These are phyloP conservation scores for Prunus armeniaca DNA, from an alignment of 306 rosid genomes.

Conservation along the genomic window DNA sequence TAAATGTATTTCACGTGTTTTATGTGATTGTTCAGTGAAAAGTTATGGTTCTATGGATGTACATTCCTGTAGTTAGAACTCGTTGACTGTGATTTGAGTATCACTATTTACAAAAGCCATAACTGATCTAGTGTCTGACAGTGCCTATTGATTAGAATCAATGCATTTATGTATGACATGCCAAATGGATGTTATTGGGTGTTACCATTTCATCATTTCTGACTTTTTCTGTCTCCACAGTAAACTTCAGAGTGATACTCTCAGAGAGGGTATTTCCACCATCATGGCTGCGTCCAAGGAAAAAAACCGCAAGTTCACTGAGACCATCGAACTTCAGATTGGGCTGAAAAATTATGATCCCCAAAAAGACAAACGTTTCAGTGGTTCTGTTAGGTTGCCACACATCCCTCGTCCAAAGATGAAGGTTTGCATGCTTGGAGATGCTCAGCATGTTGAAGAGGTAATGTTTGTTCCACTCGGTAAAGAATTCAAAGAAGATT, in stretches of 20 bases:
- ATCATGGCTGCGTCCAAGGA: constrained; percentile 51
- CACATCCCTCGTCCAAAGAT: constrained; percentile 88
- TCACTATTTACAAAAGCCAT: not conserved
- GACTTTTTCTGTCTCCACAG: constrained; percentile 24
- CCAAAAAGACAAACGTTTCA: constrained; percentile 85
- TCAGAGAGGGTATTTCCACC: constrained; percentile 62
- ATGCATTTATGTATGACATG: not conserved
- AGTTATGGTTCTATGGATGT: not conserved
- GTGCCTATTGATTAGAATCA: too few relatives aligned
- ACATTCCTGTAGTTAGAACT: not conserved
- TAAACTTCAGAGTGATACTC: constrained; percentile 77
- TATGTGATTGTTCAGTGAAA: not conserved
- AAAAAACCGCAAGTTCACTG: constrained; percentile 58
- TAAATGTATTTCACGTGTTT: not conserved
- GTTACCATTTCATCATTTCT: not conserved
- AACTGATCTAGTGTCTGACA: not conserved
- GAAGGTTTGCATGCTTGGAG: constrained; percentile 92
- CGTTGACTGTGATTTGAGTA: not conserved
- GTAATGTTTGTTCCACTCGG: constrained; percentile 22
- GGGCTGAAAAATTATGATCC: constrained; percentile 87
- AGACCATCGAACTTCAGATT: constrained; percentile 82
- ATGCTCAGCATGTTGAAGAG: constrained; percentile 92
- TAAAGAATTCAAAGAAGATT: not conserved
- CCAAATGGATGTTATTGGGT: not conserved
- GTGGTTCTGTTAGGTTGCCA: constrained; percentile 79